phyloP scores from a whole-genome alignment of 345 rosid species.

The Draba incana region DNA sequence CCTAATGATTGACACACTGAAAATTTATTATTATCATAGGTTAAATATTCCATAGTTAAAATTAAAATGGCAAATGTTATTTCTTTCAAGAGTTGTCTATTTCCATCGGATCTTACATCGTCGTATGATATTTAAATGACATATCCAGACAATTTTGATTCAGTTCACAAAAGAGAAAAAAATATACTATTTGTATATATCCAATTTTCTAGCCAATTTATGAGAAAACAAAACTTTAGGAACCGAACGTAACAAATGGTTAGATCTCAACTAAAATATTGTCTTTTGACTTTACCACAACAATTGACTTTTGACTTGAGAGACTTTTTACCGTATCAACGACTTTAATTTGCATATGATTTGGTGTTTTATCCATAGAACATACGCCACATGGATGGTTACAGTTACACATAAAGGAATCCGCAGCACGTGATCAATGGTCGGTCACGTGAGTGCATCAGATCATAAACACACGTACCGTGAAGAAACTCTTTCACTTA shows the following conservation, averaged over 20 bases:
- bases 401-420: background rate
- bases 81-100: no score
- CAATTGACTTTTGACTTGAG: constrained; percentile 1
- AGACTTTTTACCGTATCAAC: background rate
- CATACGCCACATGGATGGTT: background rate
- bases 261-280: background rate
- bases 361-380: background rate
- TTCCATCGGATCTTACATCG: no score
- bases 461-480: background rate
- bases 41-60: no score
- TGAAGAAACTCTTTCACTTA: background rate
- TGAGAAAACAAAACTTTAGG: background rate
- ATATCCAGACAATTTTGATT: no score
- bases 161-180: no score
- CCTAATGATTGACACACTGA: no score
- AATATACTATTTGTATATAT: no score
- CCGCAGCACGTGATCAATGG: constrained; percentile 2
- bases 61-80: no score
- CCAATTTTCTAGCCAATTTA: no score
- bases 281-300: background rate
- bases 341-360: background rate
- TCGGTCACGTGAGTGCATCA: constrained; percentile 29
- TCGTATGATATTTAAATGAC: no score
- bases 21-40: no score
- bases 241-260: background rate